Evolutionary conservation across 495 filamentous ascomycete genomes (phyloP), one percentile per base, ranked within the genome.

Genomic region (Hamigera avellanea): DNA sequence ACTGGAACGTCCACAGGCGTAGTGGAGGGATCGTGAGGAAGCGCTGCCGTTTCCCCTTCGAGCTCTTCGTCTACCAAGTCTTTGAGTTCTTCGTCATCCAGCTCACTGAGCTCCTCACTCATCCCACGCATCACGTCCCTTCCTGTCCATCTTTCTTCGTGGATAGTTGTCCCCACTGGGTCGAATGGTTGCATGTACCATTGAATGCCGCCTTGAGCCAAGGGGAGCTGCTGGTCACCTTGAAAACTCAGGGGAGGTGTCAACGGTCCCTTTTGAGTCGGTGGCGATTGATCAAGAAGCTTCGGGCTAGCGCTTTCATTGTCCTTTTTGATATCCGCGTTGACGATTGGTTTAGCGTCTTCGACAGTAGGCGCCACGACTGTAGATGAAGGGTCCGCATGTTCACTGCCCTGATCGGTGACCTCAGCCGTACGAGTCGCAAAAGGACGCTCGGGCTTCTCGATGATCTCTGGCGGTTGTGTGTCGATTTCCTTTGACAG

Each of bases 171-270:
- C 13, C 89, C 86, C 35, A 72, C 52, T 0, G 81, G 83, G 26
- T 89, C 76, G 48, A 91, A 89, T 8, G 75, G 72, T 42, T 86
- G 68, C 48, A 93, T 75, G 60, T 93, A 95, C 86, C 88, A 94
- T 8, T 82, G 78, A 6, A 89, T 68, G 9, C 87, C 87, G 32
- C 87, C 87, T 33, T 79, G 62, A 3, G 72, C 67, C 21, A 91
- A 59, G 3, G 70, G 62, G 13, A 75, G 68, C 8, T 66, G 56
- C 28, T 73, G 63, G 19, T 76, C 66, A 19, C 65, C 66, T 34
- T 65, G 61, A 19, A 57, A 62, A 42, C 57, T 69, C 15, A 59
- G 43, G 8, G 66, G 69, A n/a, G 61, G 66, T 26, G 62, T 70
- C 19, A 57, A 46, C 23, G 62, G 62, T 14, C 40, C 36, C 30